Conservation (phyloP, 257 asterid genomes). For the Penstemon eatonii region DNA sequence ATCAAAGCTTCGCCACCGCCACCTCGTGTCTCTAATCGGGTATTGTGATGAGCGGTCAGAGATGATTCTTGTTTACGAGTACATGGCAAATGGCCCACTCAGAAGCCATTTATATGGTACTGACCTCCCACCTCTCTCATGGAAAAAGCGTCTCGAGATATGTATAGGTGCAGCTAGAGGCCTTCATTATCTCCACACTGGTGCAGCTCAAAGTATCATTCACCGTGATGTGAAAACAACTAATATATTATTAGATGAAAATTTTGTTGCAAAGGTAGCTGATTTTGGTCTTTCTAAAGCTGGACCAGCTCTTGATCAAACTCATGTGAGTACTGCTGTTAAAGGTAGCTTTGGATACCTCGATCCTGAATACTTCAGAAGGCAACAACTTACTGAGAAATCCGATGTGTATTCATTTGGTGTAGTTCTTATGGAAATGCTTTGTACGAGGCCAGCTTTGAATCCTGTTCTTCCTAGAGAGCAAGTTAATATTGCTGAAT, state of each 20-base stretch:
- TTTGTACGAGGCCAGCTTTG: conserved; percentile 73
- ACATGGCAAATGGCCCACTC: conserved; percentile 85
- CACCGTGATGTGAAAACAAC: conserved; percentile 85
- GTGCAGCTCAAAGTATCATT: conserved; percentile 68
- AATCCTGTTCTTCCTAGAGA: conserved; percentile 80
- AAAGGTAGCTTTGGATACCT: conserved; percentile 85
- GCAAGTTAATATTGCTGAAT: conserved; percentile 79
- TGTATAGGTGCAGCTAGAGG: conserved; percentile 86
- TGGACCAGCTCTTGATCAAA: conserved; percentile 74
- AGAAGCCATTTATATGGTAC: conserved; percentile 72
- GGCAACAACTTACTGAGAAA: conserved; percentile 80
- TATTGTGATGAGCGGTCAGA: conserved; percentile 75
- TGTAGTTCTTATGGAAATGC: conserved; percentile 73
- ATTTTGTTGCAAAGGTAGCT: conserved; percentile 72
- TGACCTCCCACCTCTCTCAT: conserved; percentile 59
- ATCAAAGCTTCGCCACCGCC: conserved; percentile 79
- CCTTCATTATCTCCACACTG: conserved; percentile 81
- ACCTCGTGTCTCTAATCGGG: conserved; percentile 75
- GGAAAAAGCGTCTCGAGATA: conserved; percentile 74
- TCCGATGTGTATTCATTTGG: conserved; percentile 86
- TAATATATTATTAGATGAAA: conserved; percentile 69
- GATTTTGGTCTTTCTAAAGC: conserved; percentile 81
- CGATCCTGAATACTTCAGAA: conserved; percentile 78
- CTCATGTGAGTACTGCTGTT: conserved; percentile 84
- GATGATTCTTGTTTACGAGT: conserved; percentile 76